These are phyloP conservation scores for Phytophthora syringae DNA, from an alignment of 352 stramenopile genomes.

Conservation along the genomic window DNA sequence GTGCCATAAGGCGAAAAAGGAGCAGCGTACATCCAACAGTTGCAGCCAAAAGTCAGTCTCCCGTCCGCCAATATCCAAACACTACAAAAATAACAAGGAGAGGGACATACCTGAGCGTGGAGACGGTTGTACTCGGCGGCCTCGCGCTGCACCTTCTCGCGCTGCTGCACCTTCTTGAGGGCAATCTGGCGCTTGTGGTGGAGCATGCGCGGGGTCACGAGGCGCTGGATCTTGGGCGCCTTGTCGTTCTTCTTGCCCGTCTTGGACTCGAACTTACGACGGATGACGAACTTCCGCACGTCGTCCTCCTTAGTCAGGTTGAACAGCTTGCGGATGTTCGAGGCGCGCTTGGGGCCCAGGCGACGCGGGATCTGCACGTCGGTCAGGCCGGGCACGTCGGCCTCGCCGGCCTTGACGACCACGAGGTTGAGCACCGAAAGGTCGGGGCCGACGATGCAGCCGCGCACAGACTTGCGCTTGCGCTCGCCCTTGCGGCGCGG, in stretches of 20 bases:
- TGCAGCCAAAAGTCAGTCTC: conserved; percentile 51
- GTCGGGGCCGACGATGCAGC: conserved; percentile 99
- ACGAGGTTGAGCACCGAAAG: conserved; percentile 99
- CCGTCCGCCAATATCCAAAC: neutral
- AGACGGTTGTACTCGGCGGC: conserved; percentile 98
- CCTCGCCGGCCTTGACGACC: conserved; percentile 97
- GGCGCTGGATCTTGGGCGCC: conserved; percentile 99
- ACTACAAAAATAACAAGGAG: conserved; percentile 6
- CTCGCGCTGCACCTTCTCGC: conserved; percentile 94
- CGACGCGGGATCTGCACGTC: conserved; percentile 96
- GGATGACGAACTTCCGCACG: conserved; percentile 99
- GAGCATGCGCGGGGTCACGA: conserved; percentile 97
- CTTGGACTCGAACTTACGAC: conserved; percentile 99
- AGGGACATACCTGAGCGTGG: conserved; percentile 89
- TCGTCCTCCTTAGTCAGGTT: conserved; percentile 99
- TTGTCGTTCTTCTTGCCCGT: conserved; percentile 99
- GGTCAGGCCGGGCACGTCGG: conserved; percentile 96
- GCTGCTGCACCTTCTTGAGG: conserved; percentile 85
- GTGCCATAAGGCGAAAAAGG: conserved; percentile 94
- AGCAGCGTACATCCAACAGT: conserved; percentile 71
- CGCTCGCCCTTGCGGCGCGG: conserved; percentile 96
- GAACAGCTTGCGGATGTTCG: conserved; percentile 99
- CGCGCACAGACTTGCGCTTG: conserved; percentile 99
- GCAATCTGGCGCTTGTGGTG: conserved; percentile 95
- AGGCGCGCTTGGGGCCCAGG: conserved; percentile 99